These are phyloP conservation scores for Exidia glandulosa DNA, from an alignment of 768 basidiomycete species.

Conservation along the genomic window DNA sequence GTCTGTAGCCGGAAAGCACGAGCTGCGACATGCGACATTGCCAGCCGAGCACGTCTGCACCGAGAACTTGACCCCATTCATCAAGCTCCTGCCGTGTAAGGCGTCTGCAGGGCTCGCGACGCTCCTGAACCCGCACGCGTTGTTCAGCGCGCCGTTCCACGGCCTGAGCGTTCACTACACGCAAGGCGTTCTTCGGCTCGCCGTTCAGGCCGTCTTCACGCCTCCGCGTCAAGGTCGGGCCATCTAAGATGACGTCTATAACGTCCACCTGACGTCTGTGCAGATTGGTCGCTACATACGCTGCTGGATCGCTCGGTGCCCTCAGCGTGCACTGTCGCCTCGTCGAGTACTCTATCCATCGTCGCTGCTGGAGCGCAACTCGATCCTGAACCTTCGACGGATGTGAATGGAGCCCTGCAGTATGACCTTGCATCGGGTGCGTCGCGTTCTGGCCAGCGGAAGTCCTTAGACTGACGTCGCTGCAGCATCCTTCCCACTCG, in stretches of 20 bases:
- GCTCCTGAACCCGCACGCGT: constrained; percentile 71
- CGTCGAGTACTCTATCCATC: constrained; percentile 40
- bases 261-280: neutral
- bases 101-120: constrained; percentile 72
- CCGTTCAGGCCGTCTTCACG: constrained; percentile 69
- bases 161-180: constrained; percentile 69
- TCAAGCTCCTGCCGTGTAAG: constrained; percentile 91
- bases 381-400: neutral
- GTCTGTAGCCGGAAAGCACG: no score
- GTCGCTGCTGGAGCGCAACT: constrained; percentile 18
- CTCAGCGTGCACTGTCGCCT: constrained; percentile 60
- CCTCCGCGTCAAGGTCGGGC: no score
- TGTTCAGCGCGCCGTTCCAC: constrained; percentile 91
- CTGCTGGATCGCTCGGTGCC: constrained; percentile 59
- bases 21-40: constrained; percentile 61
- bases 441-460: neutral
- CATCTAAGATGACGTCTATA: no score
- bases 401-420: neutral
- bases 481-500: neutral
- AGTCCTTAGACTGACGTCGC: neutral
- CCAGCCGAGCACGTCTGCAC: constrained; percentile 91
- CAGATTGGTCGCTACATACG: constrained; percentile 66
- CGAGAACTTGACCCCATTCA: constrained; percentile 92
- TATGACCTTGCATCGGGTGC: neutral
- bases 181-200: constrained; percentile 55